A percentile compares a stretch with the other conserved stretches of the same genome.
phyloP scores from a whole-genome alignment of 2,329 filamentous ascomycete genomes.

The Sclerotinia subarctica region DNA sequence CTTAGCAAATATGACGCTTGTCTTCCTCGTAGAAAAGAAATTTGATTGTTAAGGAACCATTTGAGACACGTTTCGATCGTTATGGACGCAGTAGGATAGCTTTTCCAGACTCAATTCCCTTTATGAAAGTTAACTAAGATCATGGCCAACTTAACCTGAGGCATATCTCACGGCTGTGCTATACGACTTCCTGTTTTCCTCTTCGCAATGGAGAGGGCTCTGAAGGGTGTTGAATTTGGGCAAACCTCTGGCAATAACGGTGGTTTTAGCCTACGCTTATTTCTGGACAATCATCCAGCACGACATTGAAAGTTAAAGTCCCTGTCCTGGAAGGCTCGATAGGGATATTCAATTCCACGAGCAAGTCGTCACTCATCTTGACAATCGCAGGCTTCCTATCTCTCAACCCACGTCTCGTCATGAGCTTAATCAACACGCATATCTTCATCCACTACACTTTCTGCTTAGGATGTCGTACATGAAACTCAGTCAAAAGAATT shows the following conservation, averaged over 20 bases:
- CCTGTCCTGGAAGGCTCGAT: constrained; percentile 79
- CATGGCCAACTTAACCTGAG: too few relatives aligned
- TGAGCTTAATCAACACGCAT: constrained; percentile 36
- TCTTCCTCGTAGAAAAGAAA: too few relatives aligned
- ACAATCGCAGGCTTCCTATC: constrained; percentile 49
- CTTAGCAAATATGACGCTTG: neutral
- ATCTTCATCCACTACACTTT: constrained; percentile 44
- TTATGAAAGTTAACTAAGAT: too few relatives aligned
- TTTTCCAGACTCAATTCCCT: too few relatives aligned
- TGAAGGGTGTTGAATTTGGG: too few relatives aligned
- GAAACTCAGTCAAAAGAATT: neutral
- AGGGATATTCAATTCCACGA: constrained; percentile 91
- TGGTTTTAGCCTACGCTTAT: too few relatives aligned
- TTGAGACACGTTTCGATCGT: neutral
- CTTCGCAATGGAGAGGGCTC: too few relatives aligned
- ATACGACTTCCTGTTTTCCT: too few relatives aligned
- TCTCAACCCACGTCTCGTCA: constrained; percentile 40
- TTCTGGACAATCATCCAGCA: too few relatives aligned
- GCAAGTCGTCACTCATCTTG: constrained; percentile 86
- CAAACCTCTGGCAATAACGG: too few relatives aligned
- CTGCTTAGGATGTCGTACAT: neutral
- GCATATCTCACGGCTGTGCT: too few relatives aligned
- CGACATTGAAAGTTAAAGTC: constrained; percentile 56
- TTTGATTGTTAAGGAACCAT: neutral
- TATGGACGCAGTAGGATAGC: too few relatives aligned